Evolutionary conservation across 208 protist genomes (phyloP), one percentile per base, ranked within the genome.

Genomic region (Trypanosoma scelopori): DNA sequence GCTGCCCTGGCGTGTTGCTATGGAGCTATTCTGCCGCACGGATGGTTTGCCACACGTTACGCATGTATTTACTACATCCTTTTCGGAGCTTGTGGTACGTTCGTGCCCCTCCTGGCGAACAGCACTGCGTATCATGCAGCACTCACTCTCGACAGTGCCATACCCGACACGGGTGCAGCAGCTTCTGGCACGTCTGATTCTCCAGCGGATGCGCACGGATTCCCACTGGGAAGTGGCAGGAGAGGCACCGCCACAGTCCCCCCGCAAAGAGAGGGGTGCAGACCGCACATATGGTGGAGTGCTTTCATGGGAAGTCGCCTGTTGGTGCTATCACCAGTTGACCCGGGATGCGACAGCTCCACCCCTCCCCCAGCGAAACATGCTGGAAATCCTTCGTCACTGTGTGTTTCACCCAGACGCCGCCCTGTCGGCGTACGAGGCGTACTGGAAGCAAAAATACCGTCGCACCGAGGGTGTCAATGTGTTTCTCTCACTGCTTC

Each of bases 401-500:
- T 74, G 74, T 25, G 78, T 84, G 23, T 56, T 74, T 42, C 64
- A 89, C 50, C 37, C 55, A 6, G n/a, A 22, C 16, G 63, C 76
- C 7, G 76, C 82, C 0, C 53, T 68, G 37, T 55, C 43, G 12
- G 68, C 85, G 37, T 93, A 89, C 56, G 37, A 64, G 0, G 57
- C 66, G n/a, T 88, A 85, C 64, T 88, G 81, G 79, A 27, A 30
- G 4, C 73, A 84, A 62, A 60, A 27, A 39, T 90, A 93, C 69
- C 39, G 5, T 18, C 69, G 73, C 4, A 66, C 85, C 7, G 79
- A 91, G 48, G 87, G 87, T 0, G 80, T 79, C 23, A 72, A 90
- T 68, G 71, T 61, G 3, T 91, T 91, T 57, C 76, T 93, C 27
- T 89, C 87, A 16, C 72, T 87, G 0, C 64, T 93, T 42, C 72